These are phyloP conservation scores for Colletotrichum sp. DNA, from an alignment of 2,329 filamentous ascomycete genomes.

Conservation along the genomic window DNA sequence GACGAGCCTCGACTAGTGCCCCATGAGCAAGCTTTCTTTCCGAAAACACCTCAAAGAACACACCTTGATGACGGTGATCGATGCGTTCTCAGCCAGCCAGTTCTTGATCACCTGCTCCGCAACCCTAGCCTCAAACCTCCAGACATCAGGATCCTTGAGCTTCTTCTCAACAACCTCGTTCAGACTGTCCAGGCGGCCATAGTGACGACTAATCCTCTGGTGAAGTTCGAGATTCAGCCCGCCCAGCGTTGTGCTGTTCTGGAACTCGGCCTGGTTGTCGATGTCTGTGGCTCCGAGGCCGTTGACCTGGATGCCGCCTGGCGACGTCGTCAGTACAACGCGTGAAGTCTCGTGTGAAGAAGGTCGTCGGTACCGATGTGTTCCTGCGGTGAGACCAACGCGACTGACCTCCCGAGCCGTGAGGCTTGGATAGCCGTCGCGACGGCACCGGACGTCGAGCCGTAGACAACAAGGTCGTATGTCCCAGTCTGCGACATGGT, in stretches of 20 bases:
- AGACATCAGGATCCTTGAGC: conserved; percentile 20
- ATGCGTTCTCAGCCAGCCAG: conserved; percentile 18
- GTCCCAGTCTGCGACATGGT: not conserved
- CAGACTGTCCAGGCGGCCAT: conserved; percentile 14
- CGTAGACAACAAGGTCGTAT: not conserved
- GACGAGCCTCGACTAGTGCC: not conserved
- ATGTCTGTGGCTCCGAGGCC: not conserved
- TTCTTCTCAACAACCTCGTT: conserved; percentile 18
- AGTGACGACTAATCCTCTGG: conserved; percentile 22
- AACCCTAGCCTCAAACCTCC: conserved; percentile 26
- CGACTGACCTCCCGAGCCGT: not conserved
- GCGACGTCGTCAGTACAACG: rapidly evolving
- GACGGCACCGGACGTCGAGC: not conserved
- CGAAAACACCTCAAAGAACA: not conserved
- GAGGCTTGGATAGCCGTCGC: not conserved
- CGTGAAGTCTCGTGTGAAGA: not conserved
- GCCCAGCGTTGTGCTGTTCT: not conserved
- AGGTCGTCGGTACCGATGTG: not conserved
- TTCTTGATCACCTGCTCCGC: conserved; percentile 22
- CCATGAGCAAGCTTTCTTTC: not conserved
- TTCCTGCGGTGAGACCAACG: not conserved
- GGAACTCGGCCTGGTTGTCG: not conserved
- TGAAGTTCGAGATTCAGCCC: conserved; percentile 25
- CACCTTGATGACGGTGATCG: conserved; percentile 4
- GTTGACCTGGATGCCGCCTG: not conserved